Conservation (phyloP, 768 basidiomycete species). For the Lactarius tabidus region DNA sequence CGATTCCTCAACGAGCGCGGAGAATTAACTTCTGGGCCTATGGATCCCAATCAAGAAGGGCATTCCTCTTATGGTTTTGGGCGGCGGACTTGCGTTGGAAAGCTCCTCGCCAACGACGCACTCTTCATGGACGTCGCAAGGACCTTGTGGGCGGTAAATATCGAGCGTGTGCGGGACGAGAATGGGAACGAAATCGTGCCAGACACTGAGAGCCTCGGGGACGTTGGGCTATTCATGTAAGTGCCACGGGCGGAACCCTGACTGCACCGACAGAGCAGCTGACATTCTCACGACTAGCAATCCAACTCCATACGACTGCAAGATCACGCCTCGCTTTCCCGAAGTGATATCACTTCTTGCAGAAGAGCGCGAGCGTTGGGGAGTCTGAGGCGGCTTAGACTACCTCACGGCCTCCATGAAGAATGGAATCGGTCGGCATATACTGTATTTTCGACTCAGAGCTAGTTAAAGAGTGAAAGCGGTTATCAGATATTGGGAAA, state of each 20-base stretch:
- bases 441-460: no score
- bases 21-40: not conserved
- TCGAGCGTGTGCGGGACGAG: constrained; percentile 13
- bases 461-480: no score
- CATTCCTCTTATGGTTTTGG: constrained; percentile 23
- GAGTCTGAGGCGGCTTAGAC: not conserved
- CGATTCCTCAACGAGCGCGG: constrained; percentile 18
- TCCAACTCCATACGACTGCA: constrained; percentile 21
- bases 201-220: not conserved
- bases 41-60: constrained; percentile 9
- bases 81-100: constrained; percentile 24
- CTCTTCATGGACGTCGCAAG: constrained; percentile 26
- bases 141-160: constrained; percentile 24
- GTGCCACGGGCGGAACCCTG: not conserved
- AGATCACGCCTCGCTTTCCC: constrained; percentile 24
- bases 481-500: no score
- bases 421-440: no score
- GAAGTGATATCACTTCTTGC: constrained; percentile 11
- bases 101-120: constrained; percentile 19
- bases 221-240: constrained; percentile 16
- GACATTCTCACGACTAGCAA: constrained; percentile 3
- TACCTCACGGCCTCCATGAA: no score
- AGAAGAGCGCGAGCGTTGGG: not conserved
- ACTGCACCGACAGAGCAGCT: not conserved
- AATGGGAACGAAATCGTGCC: constrained; percentile 8